Evolutionary conservation across 768 basidiomycete species (phyloP).

Genomic region (Leccinum rimulosum): DNA sequence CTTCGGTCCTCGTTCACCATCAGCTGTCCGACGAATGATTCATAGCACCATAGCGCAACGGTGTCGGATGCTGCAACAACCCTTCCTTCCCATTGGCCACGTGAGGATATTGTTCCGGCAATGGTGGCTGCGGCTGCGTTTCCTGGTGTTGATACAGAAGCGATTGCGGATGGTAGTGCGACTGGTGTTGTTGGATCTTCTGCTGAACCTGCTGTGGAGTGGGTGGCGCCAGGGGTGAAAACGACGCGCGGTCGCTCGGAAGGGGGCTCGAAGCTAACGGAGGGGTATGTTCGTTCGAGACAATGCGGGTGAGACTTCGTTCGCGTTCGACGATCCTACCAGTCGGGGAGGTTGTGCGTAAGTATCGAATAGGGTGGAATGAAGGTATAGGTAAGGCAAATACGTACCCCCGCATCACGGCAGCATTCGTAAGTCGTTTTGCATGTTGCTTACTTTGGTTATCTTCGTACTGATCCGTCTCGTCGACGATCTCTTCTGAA

Average conservation of each 20-base stretch:
- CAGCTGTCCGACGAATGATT: slow-evolving; percentile 10
- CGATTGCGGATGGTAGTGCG: slow-evolving; percentile 4
- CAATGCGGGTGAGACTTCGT: slow-evolving; percentile 32
- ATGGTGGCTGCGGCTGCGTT: not conserved
- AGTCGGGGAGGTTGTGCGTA: not conserved
- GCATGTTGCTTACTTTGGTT: slow-evolving; percentile 79
- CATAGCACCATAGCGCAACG: slow-evolving; percentile 20
- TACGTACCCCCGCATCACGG: slow-evolving; percentile 73
- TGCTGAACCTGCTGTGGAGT: slow-evolving; percentile 20
- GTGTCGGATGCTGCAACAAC: slow-evolving; percentile 6
- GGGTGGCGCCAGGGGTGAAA: slow-evolving; percentile 6
- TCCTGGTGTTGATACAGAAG: slow-evolving; percentile 1
- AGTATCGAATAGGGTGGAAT: not conserved
- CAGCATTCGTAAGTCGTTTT: slow-evolving; percentile 65
- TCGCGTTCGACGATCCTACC: slow-evolving; percentile 56
- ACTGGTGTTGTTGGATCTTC: slow-evolving; percentile 16
- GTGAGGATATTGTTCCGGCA: not conserved
- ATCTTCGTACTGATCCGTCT: slow-evolving; percentile 88
- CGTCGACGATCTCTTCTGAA: slow-evolving; percentile 93
- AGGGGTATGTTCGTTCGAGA: slow-evolving; percentile 36
- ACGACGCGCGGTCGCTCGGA: slow-evolving; percentile 9
- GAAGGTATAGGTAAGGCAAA: not conserved
- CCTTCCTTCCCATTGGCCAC: slow-evolving; percentile 2
- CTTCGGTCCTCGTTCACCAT: not conserved
- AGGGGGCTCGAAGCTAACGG: slow-evolving; percentile 25